Conservation (phyloP, 495 filamentous ascomycete genomes). For the Immersiella caudata region DNA sequence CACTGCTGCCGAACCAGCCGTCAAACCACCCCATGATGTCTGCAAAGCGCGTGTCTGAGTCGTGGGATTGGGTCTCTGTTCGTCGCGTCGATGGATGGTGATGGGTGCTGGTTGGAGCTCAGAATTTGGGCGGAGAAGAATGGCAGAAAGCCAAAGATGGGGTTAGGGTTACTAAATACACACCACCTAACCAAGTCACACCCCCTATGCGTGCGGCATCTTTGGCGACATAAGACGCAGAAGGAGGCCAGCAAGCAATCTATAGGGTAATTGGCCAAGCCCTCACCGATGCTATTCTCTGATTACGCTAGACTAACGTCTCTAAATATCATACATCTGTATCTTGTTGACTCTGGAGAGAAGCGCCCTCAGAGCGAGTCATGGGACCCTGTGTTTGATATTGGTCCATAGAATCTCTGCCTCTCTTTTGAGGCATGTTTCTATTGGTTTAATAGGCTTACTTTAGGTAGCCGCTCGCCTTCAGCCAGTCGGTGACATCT, state of each 20-base stretch:
- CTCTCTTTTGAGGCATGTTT: neutral
- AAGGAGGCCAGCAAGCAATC: neutral
- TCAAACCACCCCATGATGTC: constrained; percentile 71
- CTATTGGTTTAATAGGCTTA: neutral
- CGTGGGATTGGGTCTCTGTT: neutral
- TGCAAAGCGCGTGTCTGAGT: neutral
- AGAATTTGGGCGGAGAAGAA: constrained; percentile 31
- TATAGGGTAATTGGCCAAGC: no score
- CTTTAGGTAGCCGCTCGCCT: constrained; percentile 37
- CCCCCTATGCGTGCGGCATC: neutral
- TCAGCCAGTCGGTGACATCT: constrained; percentile 58
- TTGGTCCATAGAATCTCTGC: no score
- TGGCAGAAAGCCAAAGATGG: constrained; percentile 26
- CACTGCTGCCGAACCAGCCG: constrained; percentile 42
- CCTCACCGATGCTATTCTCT: no score
- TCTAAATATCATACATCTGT: neutral
- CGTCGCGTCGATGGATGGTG: neutral
- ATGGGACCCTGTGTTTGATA: no score
- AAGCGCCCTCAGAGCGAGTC: no score
- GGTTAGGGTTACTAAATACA: constrained; percentile 4
- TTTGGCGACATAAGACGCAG: neutral
- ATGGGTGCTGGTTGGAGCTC: constrained; percentile 4
- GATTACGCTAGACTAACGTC: neutral
- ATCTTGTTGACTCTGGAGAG: neutral
- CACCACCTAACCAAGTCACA: neutral